A percentile compares a stretch with the other conserved stretches of the same genome.
These are phyloP conservation scores for Orbilia oligospora DNA, from an alignment of 2,329 filamentous ascomycete species.

Conservation along the genomic window DNA sequence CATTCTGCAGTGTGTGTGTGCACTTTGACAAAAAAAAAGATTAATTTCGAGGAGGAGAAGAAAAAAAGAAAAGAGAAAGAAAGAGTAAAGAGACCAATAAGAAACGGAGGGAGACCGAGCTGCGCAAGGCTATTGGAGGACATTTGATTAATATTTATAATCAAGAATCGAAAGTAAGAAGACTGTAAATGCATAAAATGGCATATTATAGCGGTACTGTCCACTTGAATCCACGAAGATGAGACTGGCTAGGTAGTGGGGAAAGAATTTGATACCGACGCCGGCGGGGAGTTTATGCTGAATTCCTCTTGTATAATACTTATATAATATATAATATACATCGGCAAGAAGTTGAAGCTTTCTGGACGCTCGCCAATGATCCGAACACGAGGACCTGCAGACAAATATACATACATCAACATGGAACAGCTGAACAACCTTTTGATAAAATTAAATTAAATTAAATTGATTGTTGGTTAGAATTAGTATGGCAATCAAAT, in stretches of 20 bases:
- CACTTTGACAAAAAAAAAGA: background rate
- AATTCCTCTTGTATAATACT: too few relatives aligned
- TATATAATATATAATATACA: too few relatives aligned
- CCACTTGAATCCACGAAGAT: too few relatives aligned
- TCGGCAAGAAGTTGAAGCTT: background rate
- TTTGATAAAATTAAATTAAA: slow-evolving; percentile 1
- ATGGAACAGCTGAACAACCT: background rate
- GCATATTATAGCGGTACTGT: too few relatives aligned
- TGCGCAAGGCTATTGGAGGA: slow-evolving; percentile 19
- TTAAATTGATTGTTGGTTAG: background rate
- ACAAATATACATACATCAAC: background rate
- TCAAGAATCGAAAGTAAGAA: too few relatives aligned
- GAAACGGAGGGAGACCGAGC: background rate
- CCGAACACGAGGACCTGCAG: slow-evolving; percentile 34
- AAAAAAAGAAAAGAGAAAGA: background rate
- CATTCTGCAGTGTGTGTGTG: too few relatives aligned
- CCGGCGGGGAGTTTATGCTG: background rate
- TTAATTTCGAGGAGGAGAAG: background rate
- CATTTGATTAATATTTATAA: background rate
- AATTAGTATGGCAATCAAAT: background rate
- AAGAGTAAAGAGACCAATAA: background rate
- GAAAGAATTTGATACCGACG: slow-evolving; percentile 1
- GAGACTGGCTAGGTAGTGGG: too few relatives aligned
- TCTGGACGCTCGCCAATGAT: slow-evolving; percentile 46
- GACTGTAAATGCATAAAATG: too few relatives aligned